Percentiles rank a stretch among this genome's conserved stretches.
Conservation (phyloP, 768 basidiomycete genomes). For the Nevesoporus exiguus region DNA sequence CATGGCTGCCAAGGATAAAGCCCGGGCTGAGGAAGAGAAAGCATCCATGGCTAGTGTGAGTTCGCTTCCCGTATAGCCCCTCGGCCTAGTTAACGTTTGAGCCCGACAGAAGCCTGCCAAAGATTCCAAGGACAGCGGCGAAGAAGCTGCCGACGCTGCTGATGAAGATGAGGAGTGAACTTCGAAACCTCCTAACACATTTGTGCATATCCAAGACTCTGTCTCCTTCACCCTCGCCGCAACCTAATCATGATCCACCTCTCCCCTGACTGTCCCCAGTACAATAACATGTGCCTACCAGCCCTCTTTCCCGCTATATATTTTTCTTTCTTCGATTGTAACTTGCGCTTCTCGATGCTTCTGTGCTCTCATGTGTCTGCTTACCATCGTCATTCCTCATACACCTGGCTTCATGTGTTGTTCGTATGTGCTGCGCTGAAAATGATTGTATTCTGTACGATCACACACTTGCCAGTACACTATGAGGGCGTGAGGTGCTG, state of each 20-base stretch:
- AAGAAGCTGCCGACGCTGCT: conserved; percentile 23
- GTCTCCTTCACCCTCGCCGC: conserved; percentile 5
- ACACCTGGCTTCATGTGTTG: conserved; percentile 27
- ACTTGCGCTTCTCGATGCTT: conserved; percentile 19
- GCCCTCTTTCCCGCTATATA: conserved; percentile 14
- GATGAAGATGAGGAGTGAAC: conserved; percentile 45
- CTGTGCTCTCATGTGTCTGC: conserved; percentile 29
- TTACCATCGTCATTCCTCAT: conserved; percentile 17
- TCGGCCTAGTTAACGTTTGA: neutral
- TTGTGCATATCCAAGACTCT: conserved; percentile 19
- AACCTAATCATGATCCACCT: conserved; percentile 19
- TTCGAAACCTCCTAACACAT: conserved; percentile 1
- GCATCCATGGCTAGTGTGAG: conserved; percentile 39
- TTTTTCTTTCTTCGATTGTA: conserved; percentile 14
- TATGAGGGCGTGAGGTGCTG: neutral
- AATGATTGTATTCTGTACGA: conserved; percentile 32
- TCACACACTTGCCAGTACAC: conserved; percentile 6
- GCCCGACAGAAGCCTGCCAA: conserved; percentile 19
- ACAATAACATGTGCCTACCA: conserved; percentile 26
- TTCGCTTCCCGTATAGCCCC: neutral
- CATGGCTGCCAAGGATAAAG: conserved; percentile 83
- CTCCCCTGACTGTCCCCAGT: conserved; percentile 13
- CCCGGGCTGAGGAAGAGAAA: conserved; percentile 82
- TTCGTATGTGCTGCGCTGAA: conserved; percentile 27
- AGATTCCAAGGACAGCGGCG: conserved; percentile 37